A percentile compares a stretch with the other conserved stretches of the same genome.
Evolutionary conservation across 1,284 basidiomycete species (phyloP).

Genomic region (Rhodotorula mucilaginosa): DNA sequence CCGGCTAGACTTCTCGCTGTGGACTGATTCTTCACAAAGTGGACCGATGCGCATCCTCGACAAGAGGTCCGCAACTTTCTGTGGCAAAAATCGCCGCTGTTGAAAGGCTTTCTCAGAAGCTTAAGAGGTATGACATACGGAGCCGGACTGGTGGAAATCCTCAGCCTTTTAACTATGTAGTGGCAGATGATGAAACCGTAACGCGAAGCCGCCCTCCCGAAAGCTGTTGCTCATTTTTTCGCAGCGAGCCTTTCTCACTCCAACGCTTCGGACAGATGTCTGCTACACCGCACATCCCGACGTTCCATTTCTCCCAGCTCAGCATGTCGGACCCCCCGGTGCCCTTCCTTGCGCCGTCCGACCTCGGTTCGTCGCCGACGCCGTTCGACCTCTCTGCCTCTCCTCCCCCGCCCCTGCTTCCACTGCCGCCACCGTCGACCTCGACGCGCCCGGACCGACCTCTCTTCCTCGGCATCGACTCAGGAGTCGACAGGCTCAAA

Average conservation of each 20-base stretch:
- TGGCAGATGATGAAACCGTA: no score
- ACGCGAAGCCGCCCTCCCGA: no score
- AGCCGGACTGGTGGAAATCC: no score
- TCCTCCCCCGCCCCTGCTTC: neutral
- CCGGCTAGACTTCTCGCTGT: no score
- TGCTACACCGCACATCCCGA: neutral
- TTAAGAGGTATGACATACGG: no score
- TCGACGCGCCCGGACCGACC: conserved; percentile 7
- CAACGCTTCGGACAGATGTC: neutral
- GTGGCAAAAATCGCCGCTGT: no score
- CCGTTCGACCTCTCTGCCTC: neutral
- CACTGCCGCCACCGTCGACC: neutral
- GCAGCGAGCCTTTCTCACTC: neutral
- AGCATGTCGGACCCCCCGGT: neutral
- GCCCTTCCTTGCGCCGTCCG: neutral
- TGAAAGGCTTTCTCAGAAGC: no score
- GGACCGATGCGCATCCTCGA: no score
- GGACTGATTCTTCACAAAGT: no score
- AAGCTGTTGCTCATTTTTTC: neutral
- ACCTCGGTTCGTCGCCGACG: neutral
- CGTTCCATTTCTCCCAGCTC: neutral
- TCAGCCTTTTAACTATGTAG: no score
- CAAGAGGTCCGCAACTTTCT: no score
- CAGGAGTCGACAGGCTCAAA: conserved; percentile 72
- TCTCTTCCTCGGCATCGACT: conserved; percentile 57